Base-by-base conservation (phyloP, 208 protist species). In the Novymonas esmeraldas region DNA sequence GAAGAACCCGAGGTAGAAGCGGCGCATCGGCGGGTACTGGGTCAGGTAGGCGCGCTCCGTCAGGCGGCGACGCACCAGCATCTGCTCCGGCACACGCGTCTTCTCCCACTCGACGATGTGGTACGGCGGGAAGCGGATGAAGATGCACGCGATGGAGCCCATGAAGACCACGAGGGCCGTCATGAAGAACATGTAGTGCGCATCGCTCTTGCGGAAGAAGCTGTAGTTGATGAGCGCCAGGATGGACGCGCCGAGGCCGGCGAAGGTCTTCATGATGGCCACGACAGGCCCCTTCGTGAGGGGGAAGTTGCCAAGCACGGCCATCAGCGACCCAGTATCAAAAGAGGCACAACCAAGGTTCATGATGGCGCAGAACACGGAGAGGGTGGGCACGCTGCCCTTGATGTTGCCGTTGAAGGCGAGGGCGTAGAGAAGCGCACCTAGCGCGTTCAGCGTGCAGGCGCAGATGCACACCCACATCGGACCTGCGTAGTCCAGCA, bases 251-350 rank as follows among this genome's bases (percentile, higher is more conserved):
- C 79, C 79, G 26, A 90, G 73, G 22, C 84, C 84, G 20, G 64
- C 60, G 29, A 84, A 71, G 7, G 78, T 84, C 72, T 90, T 90
- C 74, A 80, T 81, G 59, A 84, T 56, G 11, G 61, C 76, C 33
- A 91, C 85, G 11, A 81, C 70, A 24, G 58, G 66, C 4, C 82
- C 82, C n/a, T 78, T 78, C 2, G 58, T 73, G 16, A 79, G 46
- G 24, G 85, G 85, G 54, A 91, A 91, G 66, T 59, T 87, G 51
- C 67, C 70, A 16, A 91, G 63, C 10, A 85, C 38, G 4, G 85
- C 67, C 85, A 91, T 91, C n/a, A 91, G 67, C n/a, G 85, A 79
- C 24, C 76, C 79, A 13, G 74, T 71, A 39, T 88, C 85, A 46
- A 91, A 84, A 24, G 59, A 76, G n/a, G 69, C 26, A 24, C 80